A percentile compares a stretch with the other conserved stretches of the same genome.
Evolutionary conservation across 805 yeast species (phyloP).

Genomic region (Ogataea nakhonphanomensis): DNA sequence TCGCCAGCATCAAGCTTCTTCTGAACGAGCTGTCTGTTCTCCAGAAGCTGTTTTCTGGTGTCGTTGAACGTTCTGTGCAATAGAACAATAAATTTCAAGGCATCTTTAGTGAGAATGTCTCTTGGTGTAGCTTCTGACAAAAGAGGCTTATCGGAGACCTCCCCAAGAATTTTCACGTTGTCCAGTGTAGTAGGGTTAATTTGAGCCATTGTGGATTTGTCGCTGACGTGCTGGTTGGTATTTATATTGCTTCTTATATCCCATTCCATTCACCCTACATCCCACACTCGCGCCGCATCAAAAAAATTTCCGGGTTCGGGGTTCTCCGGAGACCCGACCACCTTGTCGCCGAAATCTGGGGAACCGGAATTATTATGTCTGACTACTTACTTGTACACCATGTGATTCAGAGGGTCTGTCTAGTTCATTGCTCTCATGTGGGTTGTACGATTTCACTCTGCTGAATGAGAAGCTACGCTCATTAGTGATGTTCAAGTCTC

Average conservation of each 20-base stretch:
- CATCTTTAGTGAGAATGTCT: slow-evolving; percentile 54
- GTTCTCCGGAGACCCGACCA: slow-evolving; percentile 12
- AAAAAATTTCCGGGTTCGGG: slow-evolving; percentile 6
- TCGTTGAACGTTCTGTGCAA: slow-evolving; percentile 70
- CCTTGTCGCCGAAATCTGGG: slow-evolving; percentile 11
- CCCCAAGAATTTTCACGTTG: slow-evolving; percentile 54
- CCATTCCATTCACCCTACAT: slow-evolving; percentile 13
- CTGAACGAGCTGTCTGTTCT: slow-evolving; percentile 61
- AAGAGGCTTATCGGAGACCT: slow-evolving; percentile 35
- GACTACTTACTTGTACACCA: not conserved
- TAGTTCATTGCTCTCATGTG: not conserved
- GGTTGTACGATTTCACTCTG: slow-evolving; percentile 38
- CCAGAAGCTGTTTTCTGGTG: slow-evolving; percentile 55
- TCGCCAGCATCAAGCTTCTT: slow-evolving; percentile 57
- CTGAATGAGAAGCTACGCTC: slow-evolving; percentile 81
- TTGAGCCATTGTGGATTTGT: slow-evolving; percentile 22
- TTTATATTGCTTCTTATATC: slow-evolving; percentile 5
- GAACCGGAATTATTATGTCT: slow-evolving; percentile 3
- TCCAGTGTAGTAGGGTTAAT: slow-evolving; percentile 34
- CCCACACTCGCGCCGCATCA: slow-evolving; percentile 8
- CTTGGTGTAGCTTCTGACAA: slow-evolving; percentile 42
- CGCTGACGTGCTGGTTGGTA: not conserved
- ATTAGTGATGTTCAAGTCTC: slow-evolving; percentile 51
- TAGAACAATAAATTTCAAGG: slow-evolving; percentile 66
- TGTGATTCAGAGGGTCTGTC: too few species aligned